Evolutionary conservation across 2,329 filamentous ascomycete genomes (phyloP).

Genomic region (Aspergillus fructus): DNA sequence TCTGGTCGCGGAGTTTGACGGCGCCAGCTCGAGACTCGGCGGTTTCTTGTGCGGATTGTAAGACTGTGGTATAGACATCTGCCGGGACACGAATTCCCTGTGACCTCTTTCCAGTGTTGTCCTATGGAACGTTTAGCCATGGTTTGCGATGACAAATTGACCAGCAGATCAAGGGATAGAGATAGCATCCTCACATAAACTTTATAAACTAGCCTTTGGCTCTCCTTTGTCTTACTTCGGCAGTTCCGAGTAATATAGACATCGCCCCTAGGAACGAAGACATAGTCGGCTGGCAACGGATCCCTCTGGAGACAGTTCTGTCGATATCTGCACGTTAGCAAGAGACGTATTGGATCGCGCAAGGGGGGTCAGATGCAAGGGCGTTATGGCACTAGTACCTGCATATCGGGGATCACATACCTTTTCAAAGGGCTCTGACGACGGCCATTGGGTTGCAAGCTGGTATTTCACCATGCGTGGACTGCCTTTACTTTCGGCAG

Average conservation of each 20-base stretch:
- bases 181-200: conserved; percentile 34
- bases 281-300: conserved; percentile 32
- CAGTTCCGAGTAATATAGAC: conserved; percentile 46
- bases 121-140: conserved; percentile 16
- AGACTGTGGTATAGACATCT: conserved; percentile 39
- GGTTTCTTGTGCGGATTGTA: conserved; percentile 40
- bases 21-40: conserved; percentile 40
- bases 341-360: conserved; percentile 1
- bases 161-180: not conserved
- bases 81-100: conserved; percentile 47
- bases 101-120: conserved; percentile 29
- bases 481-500: not conserved
- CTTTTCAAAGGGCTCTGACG: conserved; percentile 28
- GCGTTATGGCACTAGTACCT: not conserved
- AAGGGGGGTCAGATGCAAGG: conserved; percentile 2
- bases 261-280: conserved; percentile 44
- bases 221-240: conserved; percentile 36
- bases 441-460: conserved; percentile 18
- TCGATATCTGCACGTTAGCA: conserved; percentile 4
- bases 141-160: not conserved
- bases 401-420: conserved; percentile 15
- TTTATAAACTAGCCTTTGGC: conserved; percentile 31
- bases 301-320: conserved; percentile 34
- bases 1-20: conserved; percentile 37
- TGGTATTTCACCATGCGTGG: conserved; percentile 15